phyloP scores from a whole-genome alignment of 2,329 filamentous ascomycete genomes.

The Verticillium isaacii region DNA sequence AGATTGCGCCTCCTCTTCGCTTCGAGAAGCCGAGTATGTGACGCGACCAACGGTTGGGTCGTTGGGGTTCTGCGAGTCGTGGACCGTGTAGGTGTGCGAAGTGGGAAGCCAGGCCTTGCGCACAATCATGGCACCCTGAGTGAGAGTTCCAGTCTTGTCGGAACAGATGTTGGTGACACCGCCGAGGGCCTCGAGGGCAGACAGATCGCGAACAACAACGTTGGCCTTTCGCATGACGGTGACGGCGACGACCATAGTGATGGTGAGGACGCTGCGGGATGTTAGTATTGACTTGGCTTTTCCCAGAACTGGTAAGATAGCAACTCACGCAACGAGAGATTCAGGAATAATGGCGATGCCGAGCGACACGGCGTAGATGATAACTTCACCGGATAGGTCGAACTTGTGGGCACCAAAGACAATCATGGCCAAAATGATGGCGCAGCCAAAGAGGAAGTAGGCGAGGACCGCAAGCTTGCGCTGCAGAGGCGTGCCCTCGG shows the following conservation, averaged over 20 bases:
- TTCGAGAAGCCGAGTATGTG: slow-evolving; percentile 34
- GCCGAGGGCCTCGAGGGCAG: slow-evolving; percentile 64
- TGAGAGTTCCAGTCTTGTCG: slow-evolving; percentile 68
- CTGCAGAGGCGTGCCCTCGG: slow-evolving; percentile 71
- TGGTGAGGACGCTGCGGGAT: slow-evolving; percentile 51
- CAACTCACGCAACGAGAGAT: slow-evolving; percentile 55
- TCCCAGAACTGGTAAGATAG: no score
- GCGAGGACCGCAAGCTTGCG: slow-evolving; percentile 74
- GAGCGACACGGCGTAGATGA: slow-evolving; percentile 54
- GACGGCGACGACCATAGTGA: slow-evolving; percentile 64
- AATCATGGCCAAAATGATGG: slow-evolving; percentile 51
- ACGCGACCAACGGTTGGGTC: slow-evolving; percentile 57
- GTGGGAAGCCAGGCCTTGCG: slow-evolving; percentile 61
- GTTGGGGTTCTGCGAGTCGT: slow-evolving; percentile 54
- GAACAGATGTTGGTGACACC: slow-evolving; percentile 70
- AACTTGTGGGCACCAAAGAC: slow-evolving; percentile 56
- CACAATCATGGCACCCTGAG: slow-evolving; percentile 66
- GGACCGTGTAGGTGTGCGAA: slow-evolving; percentile 53
- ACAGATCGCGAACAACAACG: slow-evolving; percentile 61
- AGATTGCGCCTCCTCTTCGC: slow-evolving; percentile 25
- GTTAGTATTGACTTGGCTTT: slow-evolving; percentile 11
- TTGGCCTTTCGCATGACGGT: slow-evolving; percentile 61
- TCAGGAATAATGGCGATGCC: slow-evolving; percentile 61
- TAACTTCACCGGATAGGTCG: slow-evolving; percentile 43
- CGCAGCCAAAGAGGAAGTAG: slow-evolving; percentile 70